These are phyloP conservation scores for Nigrospora oryzae DNA, from an alignment of 2,329 filamentous ascomycete species.

Conservation along the genomic window DNA sequence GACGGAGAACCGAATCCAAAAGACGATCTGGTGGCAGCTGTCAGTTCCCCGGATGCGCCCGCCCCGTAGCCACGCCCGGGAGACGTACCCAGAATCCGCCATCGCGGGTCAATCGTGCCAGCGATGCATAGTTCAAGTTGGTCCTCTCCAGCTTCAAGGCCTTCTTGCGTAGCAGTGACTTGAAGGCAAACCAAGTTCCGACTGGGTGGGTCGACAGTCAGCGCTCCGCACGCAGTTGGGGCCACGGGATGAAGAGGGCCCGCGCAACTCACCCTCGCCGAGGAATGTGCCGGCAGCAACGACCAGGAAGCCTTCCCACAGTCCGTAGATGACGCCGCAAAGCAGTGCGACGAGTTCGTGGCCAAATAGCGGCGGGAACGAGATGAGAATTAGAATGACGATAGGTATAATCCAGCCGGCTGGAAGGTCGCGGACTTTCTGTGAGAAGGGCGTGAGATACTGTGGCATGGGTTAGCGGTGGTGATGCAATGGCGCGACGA, in stretches of 20 bases:
- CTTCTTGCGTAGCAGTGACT: constrained; percentile 23
- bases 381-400: constrained; percentile 27
- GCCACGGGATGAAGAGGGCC: too few relatives aligned
- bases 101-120: constrained; percentile 29
- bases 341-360: constrained; percentile 31
- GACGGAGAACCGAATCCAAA: constrained; percentile 30
- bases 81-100: constrained; percentile 27
- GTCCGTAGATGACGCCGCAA: constrained; percentile 30
- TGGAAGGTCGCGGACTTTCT: constrained; percentile 26
- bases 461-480: constrained; percentile 3
- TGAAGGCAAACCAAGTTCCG: constrained; percentile 31
- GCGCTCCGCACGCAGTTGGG: too few relatives aligned
- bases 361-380: constrained; percentile 31
- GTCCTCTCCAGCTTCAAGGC: constrained; percentile 28
- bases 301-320: constrained; percentile 31
- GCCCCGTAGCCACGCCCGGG: too few relatives aligned
- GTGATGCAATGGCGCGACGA: background rate
- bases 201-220: constrained; percentile 10
- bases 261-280: constrained; percentile 22
- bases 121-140: constrained; percentile 29
- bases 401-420: constrained; percentile 31
- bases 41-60: background rate
- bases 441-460: constrained; percentile 24
- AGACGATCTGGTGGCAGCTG: constrained; percentile 19
- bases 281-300: constrained; percentile 30